Evolutionary conservation across 768 basidiomycete genomes (phyloP).

Genomic region (Naganishia friedmannii): DNA sequence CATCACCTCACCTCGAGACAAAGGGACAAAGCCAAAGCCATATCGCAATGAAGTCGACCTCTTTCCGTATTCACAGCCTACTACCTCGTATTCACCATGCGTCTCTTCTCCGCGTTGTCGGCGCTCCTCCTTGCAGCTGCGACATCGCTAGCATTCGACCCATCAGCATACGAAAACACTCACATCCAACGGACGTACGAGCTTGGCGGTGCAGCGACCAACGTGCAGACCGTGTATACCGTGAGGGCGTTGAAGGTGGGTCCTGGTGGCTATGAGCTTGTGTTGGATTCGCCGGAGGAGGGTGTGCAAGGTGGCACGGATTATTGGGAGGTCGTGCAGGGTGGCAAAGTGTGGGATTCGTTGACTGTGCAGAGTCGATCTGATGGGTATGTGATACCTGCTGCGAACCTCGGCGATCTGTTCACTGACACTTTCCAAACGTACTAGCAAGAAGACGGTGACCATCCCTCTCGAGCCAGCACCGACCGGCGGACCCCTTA

Average conservation of each 20-base stretch:
- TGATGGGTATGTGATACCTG: slow-evolving; percentile 10
- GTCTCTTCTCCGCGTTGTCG: slow-evolving; percentile 28
- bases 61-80: not conserved
- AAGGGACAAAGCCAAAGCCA: too few relatives aligned
- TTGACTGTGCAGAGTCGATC: slow-evolving; percentile 31
- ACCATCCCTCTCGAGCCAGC: slow-evolving; percentile 4
- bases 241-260: slow-evolving; percentile 68
- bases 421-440: slow-evolving; percentile 17
- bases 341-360: slow-evolving; percentile 37
- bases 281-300: slow-evolving; percentile 34
- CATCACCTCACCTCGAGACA: slow-evolving; percentile 7
- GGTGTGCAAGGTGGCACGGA: slow-evolving; percentile 39
- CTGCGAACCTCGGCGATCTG: not conserved
- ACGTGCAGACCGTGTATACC: slow-evolving; percentile 83
- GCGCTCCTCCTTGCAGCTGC: not conserved
- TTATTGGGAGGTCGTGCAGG: slow-evolving; percentile 49
- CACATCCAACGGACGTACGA: slow-evolving; percentile 84
- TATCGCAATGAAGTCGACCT: too few relatives aligned
- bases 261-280: slow-evolving; percentile 54
- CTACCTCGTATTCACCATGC: not conserved
- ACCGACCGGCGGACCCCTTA: slow-evolving; percentile 55
- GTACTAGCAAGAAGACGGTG: slow-evolving; percentile 34
- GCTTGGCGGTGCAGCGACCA: slow-evolving; percentile 80
- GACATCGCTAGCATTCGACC: slow-evolving; percentile 26
- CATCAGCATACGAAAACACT: slow-evolving; percentile 55